Base-by-base conservation (phyloP, 1,284 basidiomycete species). In the Sphagnurus paluster region DNA sequence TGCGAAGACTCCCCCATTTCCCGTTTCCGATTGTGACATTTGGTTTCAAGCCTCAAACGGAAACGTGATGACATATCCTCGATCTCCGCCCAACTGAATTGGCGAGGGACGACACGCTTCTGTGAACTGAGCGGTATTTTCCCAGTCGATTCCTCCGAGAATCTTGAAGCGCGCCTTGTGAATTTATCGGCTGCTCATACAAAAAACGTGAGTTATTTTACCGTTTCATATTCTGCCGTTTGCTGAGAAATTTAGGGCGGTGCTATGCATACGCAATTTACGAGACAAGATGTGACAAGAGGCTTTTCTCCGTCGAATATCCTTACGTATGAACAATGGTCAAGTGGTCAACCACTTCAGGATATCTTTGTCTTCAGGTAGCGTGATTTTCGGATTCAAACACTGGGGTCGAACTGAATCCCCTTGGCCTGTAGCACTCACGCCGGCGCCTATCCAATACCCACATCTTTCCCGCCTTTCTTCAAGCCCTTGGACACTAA, bases 91-190 rank as follows among this genome's bases (percentile, higher is more conserved):
- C 71, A 76, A 37, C 67, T 89, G 35, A 82, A 80, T 55, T 76
- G 74, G 68, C 68, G 75, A 17, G 77, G 74, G 23, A 68, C 70
- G 33, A 75, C 75, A 40, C 75, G 74, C 10, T 80, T 88, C 52
- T 74, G 72, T n/a, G 69, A 79, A 33, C 70, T 90, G 10, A 64
- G 65, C 39, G 87, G 87, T 6, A 59, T 69, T 2, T 70, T 83
- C 37, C 82, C 79, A 1, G 53, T 76, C 13, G 58, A 58, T 7
- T 47, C 61, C 19, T 43, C 61, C 46, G 39, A 57, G 33, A 63
- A 65, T 36, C 61, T 72, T 20, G 65, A 63, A 8, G 48, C 48
- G 43, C 60, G 56, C 26, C 52, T 71, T 26, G 70, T 67, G 53
- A 75, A 79, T 50, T 74, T 84, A 48, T 80, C 82, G 2, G 56